Conservation (phyloP, 345 rosid genomes). For the Capsella bursapastoris region DNA sequence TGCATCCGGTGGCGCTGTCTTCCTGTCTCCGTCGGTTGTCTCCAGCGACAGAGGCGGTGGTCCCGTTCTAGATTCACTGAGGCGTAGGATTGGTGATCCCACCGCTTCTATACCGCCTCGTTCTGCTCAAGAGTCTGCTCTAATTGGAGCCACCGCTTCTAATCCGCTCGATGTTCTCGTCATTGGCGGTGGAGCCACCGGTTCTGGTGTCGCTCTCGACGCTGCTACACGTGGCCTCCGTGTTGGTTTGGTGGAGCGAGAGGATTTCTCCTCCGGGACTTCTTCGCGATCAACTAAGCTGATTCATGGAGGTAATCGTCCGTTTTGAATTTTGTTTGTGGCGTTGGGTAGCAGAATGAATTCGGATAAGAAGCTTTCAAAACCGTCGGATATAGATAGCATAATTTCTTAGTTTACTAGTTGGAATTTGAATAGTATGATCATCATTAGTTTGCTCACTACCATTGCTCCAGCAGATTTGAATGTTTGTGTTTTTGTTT, state of each 20-base stretch:
- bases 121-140: conserved; percentile 65
- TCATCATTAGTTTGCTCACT: conserved; percentile 16
- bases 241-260: conserved; percentile 93
- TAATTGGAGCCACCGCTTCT: conserved; percentile 55
- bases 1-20: conserved; percentile 50
- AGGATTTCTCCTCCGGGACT: conserved; percentile 95
- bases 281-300: conserved; percentile 96
- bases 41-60: conserved; percentile 62
- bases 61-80: conserved; percentile 53
- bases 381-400: not conserved
- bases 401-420: not conserved
- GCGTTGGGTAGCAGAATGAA: not conserved
- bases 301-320: conserved; percentile 82
- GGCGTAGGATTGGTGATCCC: conserved; percentile 59
- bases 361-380: conserved; percentile 1
- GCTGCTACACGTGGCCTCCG: conserved; percentile 88
- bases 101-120: conserved; percentile 69
- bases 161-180: conserved; percentile 88
- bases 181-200: conserved; percentile 97
- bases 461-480: not conserved
- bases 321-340: not conserved
- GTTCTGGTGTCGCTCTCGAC: conserved; percentile 95
- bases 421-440: not conserved
- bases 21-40: conserved; percentile 49
- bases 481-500: not conserved